Conservation (phyloP, 2,329 filamentous ascomycete species). For the Chaetoscypha palmicola region DNA sequence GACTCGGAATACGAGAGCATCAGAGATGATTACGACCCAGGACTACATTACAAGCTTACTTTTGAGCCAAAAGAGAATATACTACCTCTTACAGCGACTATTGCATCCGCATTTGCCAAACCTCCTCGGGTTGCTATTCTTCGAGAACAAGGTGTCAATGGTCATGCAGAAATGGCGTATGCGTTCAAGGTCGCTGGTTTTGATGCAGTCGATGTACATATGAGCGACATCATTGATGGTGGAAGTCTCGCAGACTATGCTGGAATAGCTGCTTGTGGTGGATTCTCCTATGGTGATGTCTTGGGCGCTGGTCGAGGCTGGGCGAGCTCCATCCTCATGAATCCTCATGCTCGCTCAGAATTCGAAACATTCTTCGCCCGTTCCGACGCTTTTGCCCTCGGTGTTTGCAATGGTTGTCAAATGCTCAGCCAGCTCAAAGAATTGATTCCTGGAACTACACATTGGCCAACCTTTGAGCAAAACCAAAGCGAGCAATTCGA, state of each 20-base stretch:
- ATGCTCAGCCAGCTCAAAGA: constrained; percentile 79
- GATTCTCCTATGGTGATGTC: constrained; percentile 85
- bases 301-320: constrained; percentile 94
- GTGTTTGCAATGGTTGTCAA: constrained; percentile 97
- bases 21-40: constrained; percentile 67
- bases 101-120: constrained; percentile 46
- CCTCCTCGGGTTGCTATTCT: constrained; percentile 80
- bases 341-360: constrained; percentile 61
- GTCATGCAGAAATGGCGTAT: constrained; percentile 96
- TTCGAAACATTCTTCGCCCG: constrained; percentile 83
- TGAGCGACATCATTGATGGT: constrained; percentile 82
- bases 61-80: constrained; percentile 72
- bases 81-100: constrained; percentile 53
- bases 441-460: constrained; percentile 74
- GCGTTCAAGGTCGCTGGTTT: constrained; percentile 90
- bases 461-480: constrained; percentile 81
- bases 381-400: constrained; percentile 82
- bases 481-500: constrained; percentile 89
- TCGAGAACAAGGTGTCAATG: constrained; percentile 91
- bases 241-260: constrained; percentile 76
- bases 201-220: constrained; percentile 87
- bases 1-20: constrained; percentile 76
- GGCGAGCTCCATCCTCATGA: constrained; percentile 87
- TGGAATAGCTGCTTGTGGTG: constrained; percentile 89
- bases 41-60: constrained; percentile 75